Conservation (phyloP, 176 grass and related monocot species). For the Luzula sylvatica region DNA sequence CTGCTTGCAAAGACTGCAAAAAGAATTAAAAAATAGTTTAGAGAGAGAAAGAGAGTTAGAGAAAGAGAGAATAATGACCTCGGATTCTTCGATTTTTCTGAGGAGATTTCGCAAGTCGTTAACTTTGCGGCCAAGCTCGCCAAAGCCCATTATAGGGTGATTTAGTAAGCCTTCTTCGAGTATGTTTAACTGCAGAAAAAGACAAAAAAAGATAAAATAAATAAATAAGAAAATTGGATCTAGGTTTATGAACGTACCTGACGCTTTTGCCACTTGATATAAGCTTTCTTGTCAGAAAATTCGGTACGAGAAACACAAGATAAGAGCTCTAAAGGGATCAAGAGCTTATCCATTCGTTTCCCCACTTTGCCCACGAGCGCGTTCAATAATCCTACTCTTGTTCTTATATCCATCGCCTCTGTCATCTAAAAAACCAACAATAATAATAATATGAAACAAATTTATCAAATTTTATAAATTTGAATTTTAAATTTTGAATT, state of each 20-base stretch:
- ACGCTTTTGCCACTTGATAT: constrained; percentile 98
- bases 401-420: constrained; percentile 96
- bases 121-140: constrained; percentile 74
- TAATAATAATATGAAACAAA: constrained; percentile 1
- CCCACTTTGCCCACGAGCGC: constrained; percentile 92
- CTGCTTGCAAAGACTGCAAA: constrained; percentile 59
- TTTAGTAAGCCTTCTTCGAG: constrained; percentile 97
- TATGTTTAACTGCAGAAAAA: constrained; percentile 76
- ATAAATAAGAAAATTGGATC: no score
- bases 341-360: constrained; percentile 95
- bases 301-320: constrained; percentile 87
- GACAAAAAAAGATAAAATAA: constrained; percentile 11
- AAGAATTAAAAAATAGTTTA: constrained; percentile 12
- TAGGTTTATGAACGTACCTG: constrained; percentile 35
- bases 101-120: constrained; percentile 83
- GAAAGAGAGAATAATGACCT: constrained; percentile 36
- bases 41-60: neutral
- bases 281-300: constrained; percentile 98
- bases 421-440: constrained; percentile 56
- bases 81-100: constrained; percentile 93
- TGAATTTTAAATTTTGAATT: constrained; percentile 13
- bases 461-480: neutral
- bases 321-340: constrained; percentile 91
- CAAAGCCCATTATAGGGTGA: constrained; percentile 83
- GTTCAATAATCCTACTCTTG: constrained; percentile 88